These are phyloP conservation scores for Vanrija humicola DNA, from an alignment of 1,284 basidiomycete species.

Conservation along the genomic window DNA sequence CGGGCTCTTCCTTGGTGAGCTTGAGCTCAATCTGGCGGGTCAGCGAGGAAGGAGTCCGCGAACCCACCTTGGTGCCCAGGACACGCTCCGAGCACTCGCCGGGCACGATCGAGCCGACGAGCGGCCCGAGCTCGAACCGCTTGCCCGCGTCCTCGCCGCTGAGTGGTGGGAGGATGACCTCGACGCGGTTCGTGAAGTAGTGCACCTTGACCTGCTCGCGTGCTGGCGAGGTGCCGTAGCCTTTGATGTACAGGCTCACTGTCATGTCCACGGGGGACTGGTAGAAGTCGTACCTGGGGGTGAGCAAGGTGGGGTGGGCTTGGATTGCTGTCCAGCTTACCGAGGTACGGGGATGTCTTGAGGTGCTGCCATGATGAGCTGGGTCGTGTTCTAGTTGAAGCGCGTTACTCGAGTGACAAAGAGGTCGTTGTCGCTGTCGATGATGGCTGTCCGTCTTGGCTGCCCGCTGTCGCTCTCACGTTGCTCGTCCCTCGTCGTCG, in stretches of 20 bases:
- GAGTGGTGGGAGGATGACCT: conserved; percentile 57
- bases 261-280: conserved; percentile 72
- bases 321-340: neutral
- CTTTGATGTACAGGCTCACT: conserved; percentile 73
- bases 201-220: conserved; percentile 62
- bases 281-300: conserved; percentile 75
- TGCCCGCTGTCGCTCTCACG: too few relatives aligned
- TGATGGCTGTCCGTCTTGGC: too few relatives aligned
- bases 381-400: too few relatives aligned
- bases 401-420: too few relatives aligned
- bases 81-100: conserved; percentile 62
- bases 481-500: too few relatives aligned
- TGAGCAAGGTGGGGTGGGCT: neutral
- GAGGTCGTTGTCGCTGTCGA: too few relatives aligned
- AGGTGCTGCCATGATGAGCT: too few relatives aligned
- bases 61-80: conserved; percentile 77
- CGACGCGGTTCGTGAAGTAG: conserved; percentile 31
- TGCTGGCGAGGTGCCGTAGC: conserved; percentile 49
- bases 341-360: neutral
- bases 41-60: conserved; percentile 30
- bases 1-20: conserved; percentile 34
- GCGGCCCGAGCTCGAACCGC: conserved; percentile 55
- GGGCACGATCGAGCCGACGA: conserved; percentile 73
- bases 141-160: conserved; percentile 56
- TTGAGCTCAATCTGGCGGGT: conserved; percentile 41